Conservation (phyloP, 2,329 filamentous ascomycete genomes). For the Neoscytalidium dimidiatum region DNA sequence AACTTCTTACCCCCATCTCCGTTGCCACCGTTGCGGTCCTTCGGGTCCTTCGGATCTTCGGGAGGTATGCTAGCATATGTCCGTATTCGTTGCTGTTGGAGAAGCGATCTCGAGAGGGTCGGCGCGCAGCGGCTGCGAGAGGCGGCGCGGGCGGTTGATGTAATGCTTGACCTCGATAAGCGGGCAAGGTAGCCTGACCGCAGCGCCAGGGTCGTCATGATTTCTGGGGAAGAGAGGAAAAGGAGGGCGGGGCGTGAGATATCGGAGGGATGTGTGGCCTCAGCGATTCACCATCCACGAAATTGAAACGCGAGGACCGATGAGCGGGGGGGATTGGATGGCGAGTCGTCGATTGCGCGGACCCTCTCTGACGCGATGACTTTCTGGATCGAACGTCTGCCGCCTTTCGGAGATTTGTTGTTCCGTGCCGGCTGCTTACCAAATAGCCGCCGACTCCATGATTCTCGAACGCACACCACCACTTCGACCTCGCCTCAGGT, state of each 20-base stretch:
- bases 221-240: constrained; percentile 32
- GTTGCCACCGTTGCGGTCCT: constrained; percentile 20
- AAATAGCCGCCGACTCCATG: not conserved
- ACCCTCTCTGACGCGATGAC: constrained; percentile 18
- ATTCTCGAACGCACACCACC: not conserved
- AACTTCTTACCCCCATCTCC: constrained; percentile 32
- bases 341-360: constrained; percentile 8
- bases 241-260: constrained; percentile 16
- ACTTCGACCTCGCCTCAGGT: not conserved
- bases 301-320: not conserved
- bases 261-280: constrained; percentile 3
- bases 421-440: constrained; percentile 2
- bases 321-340: not conserved
- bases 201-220: constrained; percentile 68
- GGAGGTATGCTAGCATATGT: constrained; percentile 44
- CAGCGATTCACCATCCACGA: constrained; percentile 19
- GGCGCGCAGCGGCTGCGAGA: constrained; percentile 36
- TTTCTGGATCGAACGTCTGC: constrained; percentile 6
- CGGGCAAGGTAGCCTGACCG: constrained; percentile 67
- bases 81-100: constrained; percentile 44
- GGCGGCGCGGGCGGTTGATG: constrained; percentile 46
- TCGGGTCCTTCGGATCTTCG: constrained; percentile 27
- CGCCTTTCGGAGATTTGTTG: not conserved
- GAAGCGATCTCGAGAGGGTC: constrained; percentile 45
- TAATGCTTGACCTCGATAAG: constrained; percentile 57